Evolutionary conservation across 495 filamentous ascomycete species (phyloP), one percentile per base, ranked within the genome.

Genomic region (Mycothermus thermophilus): DNA sequence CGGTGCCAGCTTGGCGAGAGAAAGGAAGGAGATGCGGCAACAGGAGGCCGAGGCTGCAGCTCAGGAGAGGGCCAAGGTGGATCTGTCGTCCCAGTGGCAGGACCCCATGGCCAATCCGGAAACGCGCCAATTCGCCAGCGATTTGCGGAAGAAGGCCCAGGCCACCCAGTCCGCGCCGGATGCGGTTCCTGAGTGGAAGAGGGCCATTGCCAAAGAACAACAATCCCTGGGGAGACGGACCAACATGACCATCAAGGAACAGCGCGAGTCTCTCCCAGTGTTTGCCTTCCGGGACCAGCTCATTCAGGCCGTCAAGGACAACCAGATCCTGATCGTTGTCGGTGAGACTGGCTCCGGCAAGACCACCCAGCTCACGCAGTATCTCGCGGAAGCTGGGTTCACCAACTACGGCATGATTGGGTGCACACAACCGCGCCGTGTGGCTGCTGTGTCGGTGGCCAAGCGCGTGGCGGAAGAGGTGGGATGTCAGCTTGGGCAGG

Each of bases 321-420:
- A 99, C 55, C 92, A 95, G 46, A 63, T 96, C 26, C 52, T 99
- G 42, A 92, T 99, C 57, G 90, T 96, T 2, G 88, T 96, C 37
- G 90, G 92, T 40, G 90, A 96, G 52, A 99, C 92, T 41, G 92
- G 92, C 16, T 93, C 84, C 4, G 92, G 92, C 38, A 99, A 99
- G 53, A 99, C 90, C 1, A 99, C 90, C 0, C 90, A 99, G 53
- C 47, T 99, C 19, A 93, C 90, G 0, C 90, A 99, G 47, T 99
- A 86, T 43, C 66, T 99, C 2, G 85, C 85, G 10, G 90, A 99
- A 54, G 88, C 71, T 31, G 90, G 90, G 1, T 96, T 85, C 50
- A 80, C 76, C 5, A 83, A 90, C 42, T 63, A 79, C 38, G 92
- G 90, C 25, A 85, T 93, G 48, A 93, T 99, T 44, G 90, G 90